A percentile compares a stretch with the other conserved stretches of the same genome.
phyloP scores from a whole-genome alignment of 2,329 filamentous ascomycete genomes.

The Magnaporthales sp. region DNA sequence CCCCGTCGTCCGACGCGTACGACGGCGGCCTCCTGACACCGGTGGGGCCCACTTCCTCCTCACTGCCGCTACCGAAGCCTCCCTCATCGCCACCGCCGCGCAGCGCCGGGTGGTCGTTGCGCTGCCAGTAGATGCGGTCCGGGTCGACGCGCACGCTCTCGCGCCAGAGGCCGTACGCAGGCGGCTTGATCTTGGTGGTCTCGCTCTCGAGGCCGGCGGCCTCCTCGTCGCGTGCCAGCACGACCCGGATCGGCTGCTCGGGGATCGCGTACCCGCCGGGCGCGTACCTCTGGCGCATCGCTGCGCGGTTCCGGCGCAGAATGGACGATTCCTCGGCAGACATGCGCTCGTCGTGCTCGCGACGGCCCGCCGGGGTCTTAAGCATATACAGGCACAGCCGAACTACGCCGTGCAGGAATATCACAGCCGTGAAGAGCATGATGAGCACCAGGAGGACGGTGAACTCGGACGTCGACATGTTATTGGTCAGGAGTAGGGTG shows the following conservation, averaged over 20 bases:
- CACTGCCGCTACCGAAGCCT: no score
- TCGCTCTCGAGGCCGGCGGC: constrained; percentile 47
- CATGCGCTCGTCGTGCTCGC: constrained; percentile 16
- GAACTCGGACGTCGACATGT: constrained; percentile 58
- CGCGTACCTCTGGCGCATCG: constrained; percentile 35
- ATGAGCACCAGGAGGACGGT: constrained; percentile 74
- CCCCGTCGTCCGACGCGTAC: constrained; percentile 67
- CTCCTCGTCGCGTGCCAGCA: constrained; percentile 68
- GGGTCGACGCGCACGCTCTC: constrained; percentile 77
- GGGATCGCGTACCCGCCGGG: constrained; percentile 63
- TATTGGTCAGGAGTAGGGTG: constrained; percentile 58
- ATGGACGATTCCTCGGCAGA: constrained; percentile 17
- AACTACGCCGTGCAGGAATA: constrained; percentile 74
- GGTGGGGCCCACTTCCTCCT: constrained; percentile 15
- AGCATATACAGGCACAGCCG: constrained; percentile 61
- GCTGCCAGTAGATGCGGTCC: constrained; percentile 72
- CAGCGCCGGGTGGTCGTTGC: constrained; percentile 37
- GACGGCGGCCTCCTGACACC: constrained; percentile 54
- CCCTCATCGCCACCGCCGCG: constrained; percentile 13
- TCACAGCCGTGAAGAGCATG: constrained; percentile 63
- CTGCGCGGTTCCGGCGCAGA: constrained; percentile 13
- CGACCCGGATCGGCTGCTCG: constrained; percentile 64
- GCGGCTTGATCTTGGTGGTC: constrained; percentile 54
- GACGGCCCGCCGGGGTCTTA: constrained; percentile 27
- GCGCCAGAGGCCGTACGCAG: constrained; percentile 79